Percentiles rank a stretch among this genome's conserved stretches.
Conservation (phyloP, 495 filamentous ascomycete species). For the Oidiodendron maius region DNA sequence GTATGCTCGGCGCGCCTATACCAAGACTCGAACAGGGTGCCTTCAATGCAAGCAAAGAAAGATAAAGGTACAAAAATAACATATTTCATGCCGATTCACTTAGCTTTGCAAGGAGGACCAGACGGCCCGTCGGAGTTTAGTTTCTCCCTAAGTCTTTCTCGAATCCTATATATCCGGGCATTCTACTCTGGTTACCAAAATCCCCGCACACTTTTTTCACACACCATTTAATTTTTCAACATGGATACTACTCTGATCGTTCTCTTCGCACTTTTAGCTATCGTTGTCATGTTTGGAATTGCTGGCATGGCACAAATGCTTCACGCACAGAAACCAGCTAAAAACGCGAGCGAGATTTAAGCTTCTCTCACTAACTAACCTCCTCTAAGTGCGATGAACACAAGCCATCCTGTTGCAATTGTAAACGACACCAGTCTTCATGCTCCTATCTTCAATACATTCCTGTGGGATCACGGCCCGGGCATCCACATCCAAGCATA, state of each 20-base stretch:
- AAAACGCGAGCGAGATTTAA: background rate
- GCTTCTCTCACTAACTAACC: background rate
- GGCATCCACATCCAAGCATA: background rate
- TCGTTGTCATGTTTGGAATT: background rate
- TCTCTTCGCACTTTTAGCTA: background rate
- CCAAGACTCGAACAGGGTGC: constrained; percentile 53
- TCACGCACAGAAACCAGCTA: background rate
- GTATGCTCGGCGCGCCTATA: constrained; percentile 27
- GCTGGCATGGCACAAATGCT: constrained; percentile 3
- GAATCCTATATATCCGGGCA: background rate
- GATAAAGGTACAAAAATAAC: constrained; percentile 43
- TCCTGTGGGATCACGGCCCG: background rate
- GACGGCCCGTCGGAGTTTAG: background rate
- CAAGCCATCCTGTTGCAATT: constrained; percentile 3
- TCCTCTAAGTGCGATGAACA: constrained; percentile 7
- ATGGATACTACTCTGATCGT: background rate
- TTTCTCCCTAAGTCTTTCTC: too few species aligned
- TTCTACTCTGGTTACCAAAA: background rate
- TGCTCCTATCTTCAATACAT: constrained; percentile 8
- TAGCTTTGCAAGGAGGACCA: background rate
- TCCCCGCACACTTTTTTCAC: background rate
- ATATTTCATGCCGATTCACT: background rate
- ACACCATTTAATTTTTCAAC: background rate
- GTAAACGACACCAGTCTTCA: background rate
- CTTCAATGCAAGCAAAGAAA: constrained; percentile 52